phyloP scores from a whole-genome alignment of 2,329 filamentous ascomycete species.

The Anthostomella pinea region DNA sequence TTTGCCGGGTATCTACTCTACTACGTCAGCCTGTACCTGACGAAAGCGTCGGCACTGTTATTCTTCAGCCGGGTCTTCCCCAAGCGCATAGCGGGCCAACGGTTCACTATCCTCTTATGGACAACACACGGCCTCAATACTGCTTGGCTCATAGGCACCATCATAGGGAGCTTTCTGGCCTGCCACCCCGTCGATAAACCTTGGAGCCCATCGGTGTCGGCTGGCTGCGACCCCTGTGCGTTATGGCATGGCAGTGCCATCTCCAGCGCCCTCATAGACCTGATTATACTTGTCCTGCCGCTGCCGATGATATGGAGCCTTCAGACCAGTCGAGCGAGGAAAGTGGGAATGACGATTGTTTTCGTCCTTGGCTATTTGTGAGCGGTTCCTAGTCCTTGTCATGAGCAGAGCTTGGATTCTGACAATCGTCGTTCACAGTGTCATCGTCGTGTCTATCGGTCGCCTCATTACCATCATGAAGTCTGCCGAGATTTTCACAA shows the following conservation, averaged over 20 bases:
- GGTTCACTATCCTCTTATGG: conserved; percentile 4
- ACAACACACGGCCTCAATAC: conserved; percentile 5
- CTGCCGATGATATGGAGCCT: conserved; percentile 8
- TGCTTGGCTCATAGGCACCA: conserved; percentile 5
- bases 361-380: conserved; percentile 9
- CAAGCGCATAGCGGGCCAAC: neutral
- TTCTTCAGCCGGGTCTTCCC: conserved; percentile 11
- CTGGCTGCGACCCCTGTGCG: neutral
- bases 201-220: neutral
- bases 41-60: conserved; percentile 5
- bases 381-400: too few relatives aligned
- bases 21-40: conserved; percentile 4
- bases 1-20: conserved; percentile 3
- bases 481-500: conserved; percentile 4
- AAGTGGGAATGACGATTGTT: conserved; percentile 2
- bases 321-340: conserved; percentile 4
- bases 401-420: too few relatives aligned
- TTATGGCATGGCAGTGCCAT: conserved; percentile 2
- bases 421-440: too few relatives aligned
- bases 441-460: conserved; percentile 14
- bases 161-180: conserved; percentile 4
- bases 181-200: conserved; percentile 4
- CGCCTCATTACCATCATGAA: conserved; percentile 11
- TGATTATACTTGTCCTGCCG: conserved; percentile 8
- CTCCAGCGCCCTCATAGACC: conserved; percentile 6